A percentile compares a stretch with the other conserved stretches of the same genome.
These are phyloP conservation scores for Amorphotheca resinae DNA, from an alignment of 495 filamentous ascomycete genomes.

Conservation along the genomic window DNA sequence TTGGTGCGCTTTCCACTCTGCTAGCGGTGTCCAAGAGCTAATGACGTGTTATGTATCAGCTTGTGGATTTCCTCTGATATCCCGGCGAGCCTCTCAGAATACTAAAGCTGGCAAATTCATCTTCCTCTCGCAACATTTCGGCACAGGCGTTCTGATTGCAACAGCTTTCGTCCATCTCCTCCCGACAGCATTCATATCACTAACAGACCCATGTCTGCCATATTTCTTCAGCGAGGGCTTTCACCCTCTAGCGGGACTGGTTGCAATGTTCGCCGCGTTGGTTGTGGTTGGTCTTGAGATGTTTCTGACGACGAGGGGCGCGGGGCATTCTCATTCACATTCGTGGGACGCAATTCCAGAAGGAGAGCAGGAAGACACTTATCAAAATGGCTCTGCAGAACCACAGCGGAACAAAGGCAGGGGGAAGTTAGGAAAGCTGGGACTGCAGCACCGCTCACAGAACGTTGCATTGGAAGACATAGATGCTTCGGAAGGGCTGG, in stretches of 20 bases:
- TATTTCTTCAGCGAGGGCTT: constrained; percentile 59
- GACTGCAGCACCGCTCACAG: constrained; percentile 20
- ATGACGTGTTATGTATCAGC: constrained; percentile 28
- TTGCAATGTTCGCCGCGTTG: constrained; percentile 68
- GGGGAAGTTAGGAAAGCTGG: constrained; percentile 15
- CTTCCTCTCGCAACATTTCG: constrained; percentile 72
- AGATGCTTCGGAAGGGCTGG: constrained; percentile 32
- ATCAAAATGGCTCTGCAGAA: constrained; percentile 8
- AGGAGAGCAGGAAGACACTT: constrained; percentile 8
- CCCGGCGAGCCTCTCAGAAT: constrained; percentile 31
- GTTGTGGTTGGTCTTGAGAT: constrained; percentile 67
- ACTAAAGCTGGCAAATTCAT: constrained; percentile 38
- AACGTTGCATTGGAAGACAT: constrained; percentile 32
- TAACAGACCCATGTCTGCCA: constrained; percentile 72
- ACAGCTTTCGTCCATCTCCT: constrained; percentile 84
- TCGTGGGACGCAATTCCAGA: constrained; percentile 19
- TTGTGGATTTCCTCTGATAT: constrained; percentile 48
- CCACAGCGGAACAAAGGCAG: constrained; percentile 6
- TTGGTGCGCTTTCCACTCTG: constrained; percentile 49
- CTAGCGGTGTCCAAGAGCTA: constrained; percentile 3
- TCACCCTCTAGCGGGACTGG: constrained; percentile 61
- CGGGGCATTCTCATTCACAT: constrained; percentile 39
- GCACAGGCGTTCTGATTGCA: constrained; percentile 74
- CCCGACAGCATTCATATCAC: constrained; percentile 68
- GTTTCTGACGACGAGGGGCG: constrained; percentile 49